These are phyloP conservation scores for Penicillium digitatum DNA, from an alignment of 2,329 filamentous ascomycete species.

Conservation along the genomic window DNA sequence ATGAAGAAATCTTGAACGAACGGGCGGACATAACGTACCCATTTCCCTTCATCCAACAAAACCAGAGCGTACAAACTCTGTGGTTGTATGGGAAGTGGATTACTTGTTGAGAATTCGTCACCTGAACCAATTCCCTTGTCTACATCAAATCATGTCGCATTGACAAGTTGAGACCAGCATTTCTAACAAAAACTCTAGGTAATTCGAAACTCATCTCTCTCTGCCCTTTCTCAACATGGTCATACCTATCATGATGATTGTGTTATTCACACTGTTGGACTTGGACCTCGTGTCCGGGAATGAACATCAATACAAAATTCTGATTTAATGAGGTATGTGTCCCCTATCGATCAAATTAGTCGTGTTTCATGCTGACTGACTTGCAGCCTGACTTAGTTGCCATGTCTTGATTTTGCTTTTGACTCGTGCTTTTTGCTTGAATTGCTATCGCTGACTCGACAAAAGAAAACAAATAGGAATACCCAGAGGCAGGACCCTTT, in stretches of 20 bases:
- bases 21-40: slow-evolving; percentile 64
- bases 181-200: slow-evolving; percentile 26
- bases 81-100: slow-evolving; percentile 50
- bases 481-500: slow-evolving; percentile 1
- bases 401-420: slow-evolving; percentile 27
- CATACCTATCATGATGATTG: slow-evolving; percentile 59
- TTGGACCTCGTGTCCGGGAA: slow-evolving; percentile 50
- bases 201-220: slow-evolving; percentile 19
- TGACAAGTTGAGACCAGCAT: slow-evolving; percentile 14
- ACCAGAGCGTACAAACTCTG: slow-evolving; percentile 62
- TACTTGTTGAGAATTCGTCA: slow-evolving; percentile 68
- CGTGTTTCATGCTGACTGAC: slow-evolving; percentile 32
- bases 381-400: slow-evolving; percentile 43
- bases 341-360: not conserved
- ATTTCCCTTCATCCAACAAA: slow-evolving; percentile 50
- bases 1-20: slow-evolving; percentile 65
- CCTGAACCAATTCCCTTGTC: slow-evolving; percentile 47
- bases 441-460: slow-evolving; percentile 28
- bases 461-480: slow-evolving; percentile 21
- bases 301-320: slow-evolving; percentile 65
- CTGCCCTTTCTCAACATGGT: slow-evolving; percentile 24
- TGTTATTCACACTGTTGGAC: slow-evolving; percentile 69
- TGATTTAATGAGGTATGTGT: slow-evolving; percentile 64
- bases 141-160: slow-evolving; percentile 12
- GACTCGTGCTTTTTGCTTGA: slow-evolving; percentile 23